A percentile compares a stretch with the other conserved stretches of the same genome.
Evolutionary conservation across 192 early-diverging fungal genomes (phyloP).

Genomic region (Backusella parvicylindrica): DNA sequence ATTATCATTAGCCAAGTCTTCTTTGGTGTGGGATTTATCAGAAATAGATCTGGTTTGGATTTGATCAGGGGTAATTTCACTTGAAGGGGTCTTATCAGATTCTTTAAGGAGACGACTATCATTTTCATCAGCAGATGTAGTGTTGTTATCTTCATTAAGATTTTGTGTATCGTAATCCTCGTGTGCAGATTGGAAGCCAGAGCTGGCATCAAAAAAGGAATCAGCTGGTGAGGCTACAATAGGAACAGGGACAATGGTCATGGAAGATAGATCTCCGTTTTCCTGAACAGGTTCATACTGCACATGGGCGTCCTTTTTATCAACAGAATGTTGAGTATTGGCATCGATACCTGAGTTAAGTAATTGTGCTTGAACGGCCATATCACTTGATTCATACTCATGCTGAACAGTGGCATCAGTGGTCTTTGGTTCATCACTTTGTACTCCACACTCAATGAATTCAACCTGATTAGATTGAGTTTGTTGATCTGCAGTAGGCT

Average conservation of each 20-base stretch:
- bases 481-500: not conserved
- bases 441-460: not conserved
- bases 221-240: not conserved
- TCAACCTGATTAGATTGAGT: conserved; percentile 1
- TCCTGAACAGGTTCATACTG: not conserved
- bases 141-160: not conserved
- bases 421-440: not conserved
- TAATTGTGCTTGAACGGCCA: not conserved
- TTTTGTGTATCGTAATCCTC: too few relatives aligned
- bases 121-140: not conserved
- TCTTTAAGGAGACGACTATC: not conserved
- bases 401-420: not conserved
- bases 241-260: not conserved
- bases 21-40: not conserved
- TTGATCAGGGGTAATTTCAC: not conserved
- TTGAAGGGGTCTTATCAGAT: not conserved
- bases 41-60: not conserved
- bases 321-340: not conserved
- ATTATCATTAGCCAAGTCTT: too few relatives aligned
- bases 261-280: not conserved
- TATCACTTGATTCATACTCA: not conserved
- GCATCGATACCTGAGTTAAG: not conserved
- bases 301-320: not conserved
- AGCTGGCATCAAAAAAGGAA: not conserved
- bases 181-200: not conserved